Percentiles rank a stretch among this genome's conserved stretches.
phyloP scores from a whole-genome alignment of 2,329 filamentous ascomycete species.

The Penicillium nordicum region DNA sequence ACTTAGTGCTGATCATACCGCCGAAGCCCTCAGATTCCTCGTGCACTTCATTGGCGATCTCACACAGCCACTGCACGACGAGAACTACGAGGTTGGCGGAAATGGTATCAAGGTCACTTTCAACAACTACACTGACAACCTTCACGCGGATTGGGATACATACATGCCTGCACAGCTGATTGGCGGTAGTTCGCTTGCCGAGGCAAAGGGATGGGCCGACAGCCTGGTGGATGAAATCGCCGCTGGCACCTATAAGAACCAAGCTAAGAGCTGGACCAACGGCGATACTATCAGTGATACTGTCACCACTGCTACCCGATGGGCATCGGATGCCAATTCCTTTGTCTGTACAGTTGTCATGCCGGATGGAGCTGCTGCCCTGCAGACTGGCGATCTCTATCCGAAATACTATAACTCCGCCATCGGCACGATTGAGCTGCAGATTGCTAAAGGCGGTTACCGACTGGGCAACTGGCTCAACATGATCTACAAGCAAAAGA shows the following conservation, averaged over 20 bases:
- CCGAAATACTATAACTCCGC: conserved; percentile 52
- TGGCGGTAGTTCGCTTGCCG: conserved; percentile 48
- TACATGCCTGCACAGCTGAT: conserved; percentile 64
- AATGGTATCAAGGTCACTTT: conserved; percentile 66
- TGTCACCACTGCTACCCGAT: conserved; percentile 56
- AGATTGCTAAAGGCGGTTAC: conserved; percentile 67
- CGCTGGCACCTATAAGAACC: conserved; percentile 44
- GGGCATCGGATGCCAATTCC: conserved; percentile 65
- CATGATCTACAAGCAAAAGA: conserved; percentile 14
- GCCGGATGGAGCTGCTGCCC: conserved; percentile 54
- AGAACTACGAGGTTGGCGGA: conserved; percentile 61
- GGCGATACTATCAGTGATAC: conserved; percentile 56
- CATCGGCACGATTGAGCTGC: conserved; percentile 57
- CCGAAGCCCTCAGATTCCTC: conserved; percentile 50
- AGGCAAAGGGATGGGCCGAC: conserved; percentile 24
- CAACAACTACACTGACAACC: conserved; percentile 56
- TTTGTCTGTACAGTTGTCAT: conserved; percentile 65
- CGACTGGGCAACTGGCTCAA: conserved; percentile 57
- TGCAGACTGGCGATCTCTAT: conserved; percentile 63
- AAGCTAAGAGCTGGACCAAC: conserved; percentile 55
- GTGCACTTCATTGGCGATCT: conserved; percentile 64
- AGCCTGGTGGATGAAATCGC: conserved; percentile 22
- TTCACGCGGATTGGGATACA: conserved; percentile 72
- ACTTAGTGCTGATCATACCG: conserved; percentile 37
- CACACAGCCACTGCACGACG: conserved; percentile 65